Evolutionary conservation across 2,329 filamentous ascomycete genomes (phyloP), one percentile per base, ranked within the genome.

Genomic region (Talaromyces amestolkiae): DNA sequence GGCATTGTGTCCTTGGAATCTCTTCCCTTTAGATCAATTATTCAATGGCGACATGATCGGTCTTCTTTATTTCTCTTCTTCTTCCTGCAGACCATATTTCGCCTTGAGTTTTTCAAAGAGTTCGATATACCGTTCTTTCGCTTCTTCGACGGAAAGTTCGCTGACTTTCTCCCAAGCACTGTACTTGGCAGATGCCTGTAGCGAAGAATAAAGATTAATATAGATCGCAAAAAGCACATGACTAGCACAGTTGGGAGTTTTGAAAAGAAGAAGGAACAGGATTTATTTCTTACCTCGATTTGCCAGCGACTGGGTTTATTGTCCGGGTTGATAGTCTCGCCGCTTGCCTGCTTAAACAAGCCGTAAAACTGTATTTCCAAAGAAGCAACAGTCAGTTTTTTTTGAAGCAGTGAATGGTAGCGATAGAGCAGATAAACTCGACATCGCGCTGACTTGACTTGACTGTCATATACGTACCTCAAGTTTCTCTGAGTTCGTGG

Each of bases 41-140:
- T 17, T 13, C 49, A 47, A 33, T 24, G 15, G 7, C n/a, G 15
- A 56, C 3, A 56, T 39, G 17, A 58, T 2, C 13, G 17, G n/a
- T 9, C 13, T 4, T 51, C 59, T n/a, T 33, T 43, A 39, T n/a
- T 58, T 27, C 47, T 51, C 10, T 43, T 61, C 58, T 2, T 11
- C 9, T 15, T 24, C 22, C 19, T 61, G 27, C 31, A 70, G 70
- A 11, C 89, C 90, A 78, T 89, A 86, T 77, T 86, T 85, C 67
- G 73, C 79, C 85, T 95, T 92, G 74, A 96, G 79, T 73, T 82
- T 77, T 79, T 92, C 87, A 69, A 95, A 87, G 68, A 89, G 81
- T 71, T 84, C 82, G 72, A 96, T 85, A 80, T 97, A 97, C 75
- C 85, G 82, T 76, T 87, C 83, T 85, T 96, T 90, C 22, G 93